Conservation (phyloP, 805 yeast genomes). For the Komagataella ulmi region DNA sequence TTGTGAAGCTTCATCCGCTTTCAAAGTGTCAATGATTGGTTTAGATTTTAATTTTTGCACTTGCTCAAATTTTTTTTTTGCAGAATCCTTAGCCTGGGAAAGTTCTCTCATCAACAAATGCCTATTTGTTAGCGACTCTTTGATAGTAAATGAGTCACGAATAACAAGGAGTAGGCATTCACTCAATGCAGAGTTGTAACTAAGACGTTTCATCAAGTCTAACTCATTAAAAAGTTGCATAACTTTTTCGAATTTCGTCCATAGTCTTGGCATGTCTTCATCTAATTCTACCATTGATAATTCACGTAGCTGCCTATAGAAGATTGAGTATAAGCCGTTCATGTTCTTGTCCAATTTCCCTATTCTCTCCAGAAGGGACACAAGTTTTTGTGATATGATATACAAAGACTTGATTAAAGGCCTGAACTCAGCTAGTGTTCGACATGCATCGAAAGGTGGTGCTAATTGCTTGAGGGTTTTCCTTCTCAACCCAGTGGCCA, state of each 20-base stretch:
- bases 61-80: constrained; percentile 54
- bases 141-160: constrained; percentile 73
- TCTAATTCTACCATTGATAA: constrained; percentile 25
- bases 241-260: constrained; percentile 67
- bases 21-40: constrained; percentile 69
- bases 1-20: constrained; percentile 81
- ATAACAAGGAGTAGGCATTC: constrained; percentile 57
- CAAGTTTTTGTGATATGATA: constrained; percentile 40
- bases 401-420: constrained; percentile 76
- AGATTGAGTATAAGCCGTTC: constrained; percentile 30
- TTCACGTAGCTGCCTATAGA: constrained; percentile 24
- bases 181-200: constrained; percentile 61
- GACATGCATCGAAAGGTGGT: constrained; percentile 82
- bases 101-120: constrained; percentile 88
- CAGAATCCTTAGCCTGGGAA: constrained; percentile 60
- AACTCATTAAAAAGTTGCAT: constrained; percentile 63
- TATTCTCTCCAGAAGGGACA: constrained; percentile 35
- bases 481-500: constrained; percentile 75
- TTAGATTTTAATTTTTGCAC: constrained; percentile 63
- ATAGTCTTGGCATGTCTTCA: constrained; percentile 64
- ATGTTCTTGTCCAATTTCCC: constrained; percentile 45
- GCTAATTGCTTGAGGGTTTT: constrained; percentile 85
- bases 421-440: constrained; percentile 71
- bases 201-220: constrained; percentile 55
- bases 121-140: constrained; percentile 87